Base-by-base conservation (phyloP, 768 basidiomycete genomes). In the Royoungia palumana region DNA sequence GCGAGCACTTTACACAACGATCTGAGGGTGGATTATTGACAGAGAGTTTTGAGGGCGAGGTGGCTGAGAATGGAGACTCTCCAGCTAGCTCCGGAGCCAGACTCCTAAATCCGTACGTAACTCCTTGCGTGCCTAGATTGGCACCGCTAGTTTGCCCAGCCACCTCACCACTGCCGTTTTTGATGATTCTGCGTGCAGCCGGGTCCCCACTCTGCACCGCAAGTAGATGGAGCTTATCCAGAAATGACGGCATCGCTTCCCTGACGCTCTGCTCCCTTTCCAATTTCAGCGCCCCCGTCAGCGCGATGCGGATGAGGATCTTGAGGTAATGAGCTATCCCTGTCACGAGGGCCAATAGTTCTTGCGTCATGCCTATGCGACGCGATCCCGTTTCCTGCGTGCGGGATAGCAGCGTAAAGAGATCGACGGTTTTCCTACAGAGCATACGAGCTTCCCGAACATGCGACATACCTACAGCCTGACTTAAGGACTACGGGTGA, bases 261-360 rank as follows among this genome's bases (percentile, higher is more conserved):
- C 80, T 75, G 40, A 89, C 82, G 49, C 79, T 80, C 61, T 90
- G 82, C 62, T 99, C 96, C 49, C 94, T 78, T 70, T 99, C 96
- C 27, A 99, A 78, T 71, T 93, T 97, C 51, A 99, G 78, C 5
- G 94, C 91, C 6, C 94, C 94, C 0, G 96, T 97, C 39, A 99
- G 75, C 3, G 96, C 94, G 54, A 99, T 98, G 43, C 96, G 88
- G 55, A 99, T 99, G 46, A 99, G 83, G 70, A 99, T 98, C 75
- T 99, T 99, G 64, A 99, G 85, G 70, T 99, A 98, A 70, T 99
- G 96, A 6, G 96, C 96, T 30, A 99, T 78, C n/a, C 96, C 95
- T 0, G 96, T 99, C 54, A 99, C 96, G 41, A 99, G 83, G 16
- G 94, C 93, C 30, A 98, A 83, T 12, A 99, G 75, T 60, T 98